Conservation (phyloP, 306 rosid species). For the Canavalia gladiata region DNA sequence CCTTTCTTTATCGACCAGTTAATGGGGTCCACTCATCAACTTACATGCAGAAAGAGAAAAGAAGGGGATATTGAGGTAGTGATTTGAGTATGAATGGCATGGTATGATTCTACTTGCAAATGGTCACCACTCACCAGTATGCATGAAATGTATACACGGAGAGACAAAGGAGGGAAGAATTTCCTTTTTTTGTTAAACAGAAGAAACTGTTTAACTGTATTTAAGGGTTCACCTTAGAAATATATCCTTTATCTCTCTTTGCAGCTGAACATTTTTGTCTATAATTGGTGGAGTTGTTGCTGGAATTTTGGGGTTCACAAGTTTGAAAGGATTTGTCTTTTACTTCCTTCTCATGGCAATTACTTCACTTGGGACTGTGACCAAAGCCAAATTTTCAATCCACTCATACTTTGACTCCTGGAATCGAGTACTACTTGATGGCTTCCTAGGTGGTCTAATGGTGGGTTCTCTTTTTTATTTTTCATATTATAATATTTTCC, state of each 20-base stretch:
- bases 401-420: constrained; percentile 62
- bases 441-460: constrained; percentile 69
- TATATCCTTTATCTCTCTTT: constrained; percentile 23
- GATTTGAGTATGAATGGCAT: not conserved
- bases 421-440: constrained; percentile 67
- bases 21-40: not conserved
- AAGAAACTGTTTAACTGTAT: no score
- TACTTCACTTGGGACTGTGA: constrained; percentile 65
- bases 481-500: not conserved
- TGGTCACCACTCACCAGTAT: no score
- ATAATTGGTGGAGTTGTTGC: constrained; percentile 84
- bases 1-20: no score
- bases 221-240: not conserved
- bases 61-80: not conserved
- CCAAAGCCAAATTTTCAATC: constrained; percentile 62
- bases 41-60: not conserved
- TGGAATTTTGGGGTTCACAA: constrained; percentile 79
- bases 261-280: constrained; percentile 85
- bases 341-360: constrained; percentile 69
- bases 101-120: no score
- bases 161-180: no score
- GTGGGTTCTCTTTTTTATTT: constrained; percentile 44
- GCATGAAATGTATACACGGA: no score
- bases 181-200: no score
- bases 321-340: constrained; percentile 70